Percentiles rank a stretch among this genome's conserved stretches.
Conservation (phyloP, 306 rosid genomes). For the Herpetospermum pedunculosum region DNA sequence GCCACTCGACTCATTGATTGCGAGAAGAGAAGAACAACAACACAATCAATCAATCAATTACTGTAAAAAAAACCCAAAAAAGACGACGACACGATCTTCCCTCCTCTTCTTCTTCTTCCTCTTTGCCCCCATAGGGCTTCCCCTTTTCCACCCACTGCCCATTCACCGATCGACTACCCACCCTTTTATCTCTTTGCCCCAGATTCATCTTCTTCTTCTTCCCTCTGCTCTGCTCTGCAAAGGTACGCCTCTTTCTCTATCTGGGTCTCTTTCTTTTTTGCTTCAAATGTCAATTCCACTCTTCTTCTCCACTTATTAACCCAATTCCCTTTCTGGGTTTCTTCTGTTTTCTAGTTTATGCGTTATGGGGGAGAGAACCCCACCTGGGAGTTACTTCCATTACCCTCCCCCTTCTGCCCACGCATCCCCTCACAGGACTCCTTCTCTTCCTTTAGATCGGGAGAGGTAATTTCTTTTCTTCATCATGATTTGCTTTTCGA, state of each 20-base stretch:
- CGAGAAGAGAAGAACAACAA: not conserved
- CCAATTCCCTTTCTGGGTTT: not conserved
- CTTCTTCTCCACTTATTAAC: not conserved
- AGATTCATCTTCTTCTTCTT: conserved; percentile 6
- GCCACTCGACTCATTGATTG: not conserved
- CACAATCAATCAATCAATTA: not conserved
- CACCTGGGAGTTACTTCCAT: conserved; percentile 74
- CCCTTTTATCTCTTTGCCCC: not conserved
- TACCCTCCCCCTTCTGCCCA: conserved; percentile 74
- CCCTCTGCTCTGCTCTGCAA: not conserved
- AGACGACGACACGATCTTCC: not conserved
- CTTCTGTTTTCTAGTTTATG: not conserved
- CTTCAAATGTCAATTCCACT: not conserved
- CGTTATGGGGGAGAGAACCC: conserved; percentile 83
- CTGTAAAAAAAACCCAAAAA: not conserved
- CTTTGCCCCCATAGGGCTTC: not conserved
- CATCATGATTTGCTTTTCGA: not conserved
- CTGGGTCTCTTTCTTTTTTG: not conserved
- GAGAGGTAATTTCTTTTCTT: conserved; percentile 35
- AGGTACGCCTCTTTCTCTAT: not conserved
- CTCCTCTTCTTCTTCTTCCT: not conserved
- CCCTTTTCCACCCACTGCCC: not conserved
- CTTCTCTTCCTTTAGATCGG: conserved; percentile 55
- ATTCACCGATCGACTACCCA: not conserved
- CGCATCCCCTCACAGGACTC: conserved; percentile 64